phyloP scores from a whole-genome alignment of 1,284 basidiomycete genomes.

The Rhizoctonia solani region DNA sequence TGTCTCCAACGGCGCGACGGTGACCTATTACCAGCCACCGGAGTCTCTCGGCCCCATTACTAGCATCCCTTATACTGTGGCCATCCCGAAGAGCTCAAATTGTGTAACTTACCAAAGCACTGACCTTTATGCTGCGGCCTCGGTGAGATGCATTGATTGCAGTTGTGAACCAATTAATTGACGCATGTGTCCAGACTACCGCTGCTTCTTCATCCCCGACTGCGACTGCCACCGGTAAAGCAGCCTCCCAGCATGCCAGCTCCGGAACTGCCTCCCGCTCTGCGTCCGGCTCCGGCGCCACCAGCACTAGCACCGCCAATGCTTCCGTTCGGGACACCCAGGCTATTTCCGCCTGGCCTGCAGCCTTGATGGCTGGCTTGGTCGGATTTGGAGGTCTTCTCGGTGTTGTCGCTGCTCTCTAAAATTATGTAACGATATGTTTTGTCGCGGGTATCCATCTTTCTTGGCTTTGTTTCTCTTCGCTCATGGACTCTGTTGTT shows the following conservation, averaged over 20 bases:
- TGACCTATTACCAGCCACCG: slow-evolving; percentile 35
- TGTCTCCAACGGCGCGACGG: slow-evolving; percentile 35
- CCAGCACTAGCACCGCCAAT: slow-evolving; percentile 14
- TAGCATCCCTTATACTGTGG: slow-evolving; percentile 46
- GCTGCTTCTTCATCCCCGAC: slow-evolving; percentile 28
- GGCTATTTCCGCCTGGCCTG: not conserved
- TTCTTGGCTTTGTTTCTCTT: slow-evolving; percentile 16
- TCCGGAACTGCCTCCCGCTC: slow-evolving; percentile 26
- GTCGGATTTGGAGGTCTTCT: slow-evolving; percentile 29
- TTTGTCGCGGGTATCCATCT: slow-evolving; percentile 8
- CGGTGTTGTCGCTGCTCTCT: slow-evolving; percentile 18
- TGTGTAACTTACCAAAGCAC: slow-evolving; percentile 46
- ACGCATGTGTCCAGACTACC: not conserved
- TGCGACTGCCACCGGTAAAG: slow-evolving; percentile 35
- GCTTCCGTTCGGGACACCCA: slow-evolving; percentile 16
- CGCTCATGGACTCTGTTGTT: slow-evolving; percentile 10
- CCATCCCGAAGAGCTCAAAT: slow-evolving; percentile 45
- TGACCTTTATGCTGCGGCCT: slow-evolving; percentile 43
- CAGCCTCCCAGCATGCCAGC: slow-evolving; percentile 18
- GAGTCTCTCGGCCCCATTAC: slow-evolving; percentile 38
- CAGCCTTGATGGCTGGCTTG: slow-evolving; percentile 1
- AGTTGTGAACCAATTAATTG: not conserved
- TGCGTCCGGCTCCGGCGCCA: slow-evolving; percentile 4
- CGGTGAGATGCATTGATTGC: not conserved
- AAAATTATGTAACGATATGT: slow-evolving; percentile 9